Evolutionary conservation across 768 basidiomycete species (phyloP).

Genomic region (Lactarius quietus): DNA sequence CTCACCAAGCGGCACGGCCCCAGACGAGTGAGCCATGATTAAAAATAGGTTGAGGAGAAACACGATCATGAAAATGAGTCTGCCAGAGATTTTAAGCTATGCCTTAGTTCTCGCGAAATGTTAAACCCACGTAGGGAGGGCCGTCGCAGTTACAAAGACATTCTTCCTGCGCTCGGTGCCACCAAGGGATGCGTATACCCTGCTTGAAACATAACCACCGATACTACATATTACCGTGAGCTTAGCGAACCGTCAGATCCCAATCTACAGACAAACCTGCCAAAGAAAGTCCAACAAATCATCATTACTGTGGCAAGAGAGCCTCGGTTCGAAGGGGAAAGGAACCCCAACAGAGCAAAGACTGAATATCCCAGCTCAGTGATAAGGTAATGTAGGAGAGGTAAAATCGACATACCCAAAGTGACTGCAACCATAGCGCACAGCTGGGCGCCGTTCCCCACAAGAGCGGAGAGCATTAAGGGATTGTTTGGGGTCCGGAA

Average conservation of each 20-base stretch:
- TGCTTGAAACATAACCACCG: conserved; percentile 83
- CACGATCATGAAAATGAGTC: conserved; percentile 77
- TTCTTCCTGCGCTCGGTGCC: conserved; percentile 78
- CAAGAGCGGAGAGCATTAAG: conserved; percentile 75
- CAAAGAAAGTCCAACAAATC: conserved; percentile 93
- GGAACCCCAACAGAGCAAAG: conserved; percentile 88
- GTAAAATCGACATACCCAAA: conserved; percentile 48
- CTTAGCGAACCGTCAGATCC: conserved; percentile 9
- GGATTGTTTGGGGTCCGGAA: conserved; percentile 81
- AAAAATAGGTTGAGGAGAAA: conserved; percentile 93
- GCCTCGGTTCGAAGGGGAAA: conserved; percentile 94
- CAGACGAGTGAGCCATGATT: conserved; percentile 79
- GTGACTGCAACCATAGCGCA: conserved; percentile 86
- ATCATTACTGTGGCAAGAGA: conserved; percentile 92
- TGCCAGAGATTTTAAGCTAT: conserved; percentile 32
- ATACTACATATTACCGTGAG: conserved; percentile 48
- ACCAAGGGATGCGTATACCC: conserved; percentile 76
- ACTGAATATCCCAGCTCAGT: conserved; percentile 42
- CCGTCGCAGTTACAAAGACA: conserved; percentile 82
- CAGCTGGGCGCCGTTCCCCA: conserved; percentile 88
- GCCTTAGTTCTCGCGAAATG: not conserved
- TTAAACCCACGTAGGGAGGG: conserved; percentile 73
- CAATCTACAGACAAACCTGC: conserved; percentile 49
- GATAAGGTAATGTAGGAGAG: not conserved
- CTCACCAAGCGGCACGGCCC: conserved; percentile 91